Conservation (phyloP, 805 yeast species). For the Candida ascalaphidarum region DNA sequence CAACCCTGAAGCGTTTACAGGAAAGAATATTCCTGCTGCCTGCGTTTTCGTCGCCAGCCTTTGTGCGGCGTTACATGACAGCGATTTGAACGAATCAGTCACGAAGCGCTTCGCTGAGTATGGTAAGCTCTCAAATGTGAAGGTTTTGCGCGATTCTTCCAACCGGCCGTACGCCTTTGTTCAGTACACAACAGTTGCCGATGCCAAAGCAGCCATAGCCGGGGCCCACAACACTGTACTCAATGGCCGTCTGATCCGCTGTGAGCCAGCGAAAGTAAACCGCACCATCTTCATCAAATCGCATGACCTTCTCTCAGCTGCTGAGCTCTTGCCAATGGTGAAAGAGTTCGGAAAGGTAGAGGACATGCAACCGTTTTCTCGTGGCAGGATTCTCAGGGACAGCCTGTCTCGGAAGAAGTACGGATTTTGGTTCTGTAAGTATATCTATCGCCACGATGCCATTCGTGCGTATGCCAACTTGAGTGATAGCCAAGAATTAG, state of each 20-base stretch:
- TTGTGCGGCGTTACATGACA: constrained; percentile 57
- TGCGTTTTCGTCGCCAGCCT: constrained; percentile 87
- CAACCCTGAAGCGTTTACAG: background rate
- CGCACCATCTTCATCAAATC: constrained; percentile 76
- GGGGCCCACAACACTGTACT: constrained; percentile 62
- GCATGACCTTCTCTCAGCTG: constrained; percentile 40
- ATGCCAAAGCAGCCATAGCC: constrained; percentile 58
- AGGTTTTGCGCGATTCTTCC: constrained; percentile 73
- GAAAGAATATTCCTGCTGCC: constrained; percentile 60
- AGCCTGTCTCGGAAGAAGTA: constrained; percentile 9
- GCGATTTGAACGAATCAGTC: constrained; percentile 62
- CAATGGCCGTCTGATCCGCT: constrained; percentile 71
- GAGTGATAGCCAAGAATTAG: constrained; percentile 44
- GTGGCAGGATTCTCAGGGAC: constrained; percentile 34
- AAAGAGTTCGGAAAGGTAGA: constrained; percentile 70
- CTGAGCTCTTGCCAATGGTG: constrained; percentile 26
- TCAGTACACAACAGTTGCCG: constrained; percentile 65
- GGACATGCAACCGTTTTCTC: too few species aligned
- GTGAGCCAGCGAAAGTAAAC: constrained; percentile 89
- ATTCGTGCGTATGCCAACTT: constrained; percentile 72
- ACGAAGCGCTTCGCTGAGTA: constrained; percentile 58
- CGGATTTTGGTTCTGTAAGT: constrained; percentile 66
- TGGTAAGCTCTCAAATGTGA: constrained; percentile 67
- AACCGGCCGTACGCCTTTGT: constrained; percentile 90
- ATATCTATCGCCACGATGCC: constrained; percentile 80